Conservation (phyloP, 495 filamentous ascomycete genomes). For the Daldinia loculata region DNA sequence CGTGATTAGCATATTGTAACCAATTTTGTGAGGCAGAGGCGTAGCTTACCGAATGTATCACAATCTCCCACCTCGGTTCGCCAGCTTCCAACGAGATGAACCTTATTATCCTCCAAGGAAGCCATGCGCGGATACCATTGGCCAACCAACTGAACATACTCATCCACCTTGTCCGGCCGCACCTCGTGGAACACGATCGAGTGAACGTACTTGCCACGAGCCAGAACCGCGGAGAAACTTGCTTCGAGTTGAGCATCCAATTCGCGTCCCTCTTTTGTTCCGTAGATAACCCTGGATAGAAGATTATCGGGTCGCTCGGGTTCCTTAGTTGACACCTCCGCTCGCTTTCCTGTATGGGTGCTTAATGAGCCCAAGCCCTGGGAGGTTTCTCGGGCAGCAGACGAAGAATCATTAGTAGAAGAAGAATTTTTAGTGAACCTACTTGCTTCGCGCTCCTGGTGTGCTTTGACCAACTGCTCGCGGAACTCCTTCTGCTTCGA, state of each 20-base stretch:
- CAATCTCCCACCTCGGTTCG: conserved; percentile 97
- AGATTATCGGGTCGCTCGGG: conserved; percentile 60
- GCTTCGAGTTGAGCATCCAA: conserved; percentile 94
- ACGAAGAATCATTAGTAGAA: conserved; percentile 64
- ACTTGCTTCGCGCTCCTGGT: conserved; percentile 88
- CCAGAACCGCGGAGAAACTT: conserved; percentile 91
- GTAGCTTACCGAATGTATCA: conserved; percentile 86
- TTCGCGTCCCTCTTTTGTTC: conserved; percentile 90
- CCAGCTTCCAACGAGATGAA: conserved; percentile 97
- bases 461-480: conserved; percentile 76
- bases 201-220: conserved; percentile 97
- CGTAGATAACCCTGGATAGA: conserved; percentile 83
- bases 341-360: conserved; percentile 62
- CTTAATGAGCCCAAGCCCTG: conserved; percentile 73
- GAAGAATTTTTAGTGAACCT: conserved; percentile 50
- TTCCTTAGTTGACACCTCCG: conserved; percentile 54
- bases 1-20: conserved; percentile 19
- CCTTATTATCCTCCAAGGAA: conserved; percentile 79
- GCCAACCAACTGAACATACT: conserved; percentile 92
- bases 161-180: conserved; percentile 92
- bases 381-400: conserved; percentile 44
- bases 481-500: conserved; percentile 85
- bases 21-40: background rate
- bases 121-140: conserved; percentile 92
- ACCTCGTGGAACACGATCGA: conserved; percentile 97